Percentiles rank a stretch among this genome's conserved stretches.
phyloP scores from a whole-genome alignment of 768 basidiomycete genomes.

The Mycena kentingensis region DNA sequence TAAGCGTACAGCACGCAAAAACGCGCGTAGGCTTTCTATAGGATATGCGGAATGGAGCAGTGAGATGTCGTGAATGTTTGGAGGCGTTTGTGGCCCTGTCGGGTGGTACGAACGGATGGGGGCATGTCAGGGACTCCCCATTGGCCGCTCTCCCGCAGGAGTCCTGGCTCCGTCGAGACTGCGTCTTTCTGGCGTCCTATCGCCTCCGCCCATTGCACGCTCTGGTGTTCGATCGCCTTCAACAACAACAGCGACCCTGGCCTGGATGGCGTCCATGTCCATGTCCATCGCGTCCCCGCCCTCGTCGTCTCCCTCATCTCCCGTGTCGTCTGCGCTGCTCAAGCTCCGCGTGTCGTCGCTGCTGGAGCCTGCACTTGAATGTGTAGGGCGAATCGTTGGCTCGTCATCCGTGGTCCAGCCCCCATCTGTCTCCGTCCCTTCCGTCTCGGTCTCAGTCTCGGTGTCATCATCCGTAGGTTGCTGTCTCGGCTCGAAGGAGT shows the following conservation, averaged over 20 bases:
- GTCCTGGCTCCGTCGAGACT: slow-evolving; percentile 11
- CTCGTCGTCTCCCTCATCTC: slow-evolving; percentile 36
- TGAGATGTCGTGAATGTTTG: too few species aligned
- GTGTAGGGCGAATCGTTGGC: slow-evolving; percentile 69
- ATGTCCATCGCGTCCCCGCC: slow-evolving; percentile 20
- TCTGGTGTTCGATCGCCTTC: slow-evolving; percentile 30
- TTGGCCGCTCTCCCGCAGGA: slow-evolving; percentile 15
- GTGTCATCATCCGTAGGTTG: slow-evolving; percentile 22
- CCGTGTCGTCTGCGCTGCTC: slow-evolving; percentile 30
- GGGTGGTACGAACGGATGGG: too few species aligned
- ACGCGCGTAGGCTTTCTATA: too few species aligned
- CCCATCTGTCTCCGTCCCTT: slow-evolving; percentile 48
- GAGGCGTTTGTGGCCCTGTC: too few species aligned
- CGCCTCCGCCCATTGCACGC: slow-evolving; percentile 20
- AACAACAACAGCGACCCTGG: slow-evolving; percentile 4
- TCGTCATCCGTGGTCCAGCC: slow-evolving; percentile 75
- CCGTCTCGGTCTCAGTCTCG: slow-evolving; percentile 34
- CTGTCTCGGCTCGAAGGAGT: slow-evolving; percentile 26
- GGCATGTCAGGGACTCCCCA: slow-evolving; percentile 20
- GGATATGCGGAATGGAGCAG: too few species aligned
- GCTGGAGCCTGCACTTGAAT: slow-evolving; percentile 29
- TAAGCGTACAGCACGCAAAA: too few species aligned
- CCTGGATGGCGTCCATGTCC: slow-evolving; percentile 8
- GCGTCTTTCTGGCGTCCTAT: slow-evolving; percentile 15
- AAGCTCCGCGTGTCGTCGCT: slow-evolving; percentile 29